Conservation (phyloP, 768 basidiomycete species). For the Lanmaoa pseudosensibilis region DNA sequence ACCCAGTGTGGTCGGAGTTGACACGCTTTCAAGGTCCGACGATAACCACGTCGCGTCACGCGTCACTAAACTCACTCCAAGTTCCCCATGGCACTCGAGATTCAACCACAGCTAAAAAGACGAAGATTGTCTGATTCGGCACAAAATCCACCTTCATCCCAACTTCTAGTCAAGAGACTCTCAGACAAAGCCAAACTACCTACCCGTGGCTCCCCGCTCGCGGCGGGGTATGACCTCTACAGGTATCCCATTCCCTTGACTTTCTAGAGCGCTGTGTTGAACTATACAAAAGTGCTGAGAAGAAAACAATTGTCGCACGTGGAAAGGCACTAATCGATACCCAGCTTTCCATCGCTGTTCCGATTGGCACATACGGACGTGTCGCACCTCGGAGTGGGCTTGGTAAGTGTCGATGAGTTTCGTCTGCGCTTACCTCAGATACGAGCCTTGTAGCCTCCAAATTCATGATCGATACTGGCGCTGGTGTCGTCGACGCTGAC, state of each 20-base stretch:
- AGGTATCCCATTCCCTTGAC: slow-evolving; percentile 47
- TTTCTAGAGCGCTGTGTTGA: slow-evolving; percentile 2
- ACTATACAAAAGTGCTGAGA: slow-evolving; percentile 64
- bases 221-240: slow-evolving; percentile 96
- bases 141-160: slow-evolving; percentile 39
- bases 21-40: slow-evolving; percentile 39
- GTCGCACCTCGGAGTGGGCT: slow-evolving; percentile 95
- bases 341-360: slow-evolving; percentile 91
- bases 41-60: slow-evolving; percentile 24
- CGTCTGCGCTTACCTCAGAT: neutral
- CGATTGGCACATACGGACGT: slow-evolving; percentile 91
- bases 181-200: slow-evolving; percentile 82
- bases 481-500: slow-evolving; percentile 96
- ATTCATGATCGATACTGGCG: slow-evolving; percentile 97
- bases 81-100: slow-evolving; percentile 18
- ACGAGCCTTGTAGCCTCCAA: slow-evolving; percentile 69
- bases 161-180: slow-evolving; percentile 80
- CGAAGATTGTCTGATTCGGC: slow-evolving; percentile 55
- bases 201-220: slow-evolving; percentile 78
- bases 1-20: slow-evolving; percentile 35
- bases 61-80: neutral
- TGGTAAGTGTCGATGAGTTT: slow-evolving; percentile 50
- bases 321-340: slow-evolving; percentile 93
- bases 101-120: slow-evolving; percentile 50
- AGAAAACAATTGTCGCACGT: slow-evolving; percentile 77